These are phyloP conservation scores for Athelia sp. DNA, from an alignment of 1,284 basidiomycete species.

Conservation along the genomic window DNA sequence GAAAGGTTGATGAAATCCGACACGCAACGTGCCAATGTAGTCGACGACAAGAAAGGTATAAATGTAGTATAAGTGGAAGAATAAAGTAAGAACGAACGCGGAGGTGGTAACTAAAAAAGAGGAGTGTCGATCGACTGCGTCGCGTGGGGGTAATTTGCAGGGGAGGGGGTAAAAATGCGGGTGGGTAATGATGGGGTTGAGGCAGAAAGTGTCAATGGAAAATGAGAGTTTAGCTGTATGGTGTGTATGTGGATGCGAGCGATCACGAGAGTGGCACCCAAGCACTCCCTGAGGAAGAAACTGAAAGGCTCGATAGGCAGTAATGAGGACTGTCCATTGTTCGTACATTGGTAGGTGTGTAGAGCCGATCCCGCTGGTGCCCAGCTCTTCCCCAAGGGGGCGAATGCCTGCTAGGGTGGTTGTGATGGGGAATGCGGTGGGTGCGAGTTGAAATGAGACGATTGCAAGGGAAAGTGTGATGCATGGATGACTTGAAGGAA, in stretches of 20 bases:
- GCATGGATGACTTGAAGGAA: constrained; percentile 65
- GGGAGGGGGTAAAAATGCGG: constrained; percentile 29
- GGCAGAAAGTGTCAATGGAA: constrained; percentile 45
- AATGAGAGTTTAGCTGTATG: constrained; percentile 38
- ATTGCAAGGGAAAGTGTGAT: constrained; percentile 65
- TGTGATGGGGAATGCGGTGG: constrained; percentile 28
- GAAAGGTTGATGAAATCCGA: constrained; percentile 20
- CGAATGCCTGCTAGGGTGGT: constrained; percentile 42
- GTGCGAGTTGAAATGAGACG: constrained; percentile 37
- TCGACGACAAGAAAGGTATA: constrained; percentile 26
- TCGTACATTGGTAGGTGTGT: constrained; percentile 20
- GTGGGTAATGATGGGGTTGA: constrained; percentile 32
- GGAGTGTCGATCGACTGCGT: constrained; percentile 36
- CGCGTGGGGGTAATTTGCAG: constrained; percentile 28
- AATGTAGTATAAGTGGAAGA: constrained; percentile 2
- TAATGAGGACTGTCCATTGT: constrained; percentile 37
- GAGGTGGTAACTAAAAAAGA: constrained; percentile 19
- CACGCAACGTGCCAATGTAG: constrained; percentile 27
- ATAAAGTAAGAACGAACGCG: constrained; percentile 28
- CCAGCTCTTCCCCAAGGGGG: constrained; percentile 19
- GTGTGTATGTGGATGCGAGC: constrained; percentile 30
- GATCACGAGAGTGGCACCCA: constrained; percentile 19
- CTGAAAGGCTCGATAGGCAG: constrained; percentile 28
- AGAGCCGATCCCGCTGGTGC: constrained; percentile 11
- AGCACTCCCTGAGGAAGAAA: constrained; percentile 27